phyloP scores from a whole-genome alignment of 768 basidiomycete species.

The Termitomyces sp. region DNA sequence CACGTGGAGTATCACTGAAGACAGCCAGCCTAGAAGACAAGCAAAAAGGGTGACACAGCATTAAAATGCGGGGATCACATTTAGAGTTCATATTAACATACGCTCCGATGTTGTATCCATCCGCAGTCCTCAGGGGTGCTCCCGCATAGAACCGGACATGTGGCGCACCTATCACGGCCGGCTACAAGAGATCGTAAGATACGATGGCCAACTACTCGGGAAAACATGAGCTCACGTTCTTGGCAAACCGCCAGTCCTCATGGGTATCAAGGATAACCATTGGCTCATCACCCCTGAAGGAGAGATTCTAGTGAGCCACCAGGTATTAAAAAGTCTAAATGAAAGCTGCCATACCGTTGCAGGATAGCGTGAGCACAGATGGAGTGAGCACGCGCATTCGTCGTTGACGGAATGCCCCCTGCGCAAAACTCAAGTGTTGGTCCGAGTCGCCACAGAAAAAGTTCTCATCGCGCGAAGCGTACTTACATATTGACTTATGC shows the following conservation, averaged over 20 bases:
- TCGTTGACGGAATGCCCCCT: slow-evolving; percentile 45
- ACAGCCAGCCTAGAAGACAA: slow-evolving; percentile 61
- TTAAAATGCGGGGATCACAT: not conserved
- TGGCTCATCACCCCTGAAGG: slow-evolving; percentile 75
- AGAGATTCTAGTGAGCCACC: not conserved
- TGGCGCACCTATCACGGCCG: slow-evolving; percentile 64
- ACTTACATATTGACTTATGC: slow-evolving; percentile 86
- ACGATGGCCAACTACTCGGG: not conserved
- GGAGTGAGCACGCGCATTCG: slow-evolving; percentile 57
- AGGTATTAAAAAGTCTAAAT: not conserved
- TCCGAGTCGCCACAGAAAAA: not conserved
- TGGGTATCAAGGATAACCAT: slow-evolving; percentile 79
- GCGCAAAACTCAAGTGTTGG: not conserved
- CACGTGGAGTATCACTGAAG: slow-evolving; percentile 78
- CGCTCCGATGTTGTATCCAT: slow-evolving; percentile 89
- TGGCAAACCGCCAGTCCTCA: slow-evolving; percentile 85
- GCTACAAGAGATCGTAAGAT: slow-evolving; percentile 39
- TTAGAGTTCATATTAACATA: slow-evolving; percentile 30
- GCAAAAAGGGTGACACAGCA: not conserved
- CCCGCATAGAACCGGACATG: slow-evolving; percentile 88
- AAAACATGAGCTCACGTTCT: slow-evolving; percentile 55
- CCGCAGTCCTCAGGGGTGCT: slow-evolving; percentile 83
- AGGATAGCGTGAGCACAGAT: slow-evolving; percentile 84
- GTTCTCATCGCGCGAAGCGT: not conserved
- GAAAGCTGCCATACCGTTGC: slow-evolving; percentile 50